Evolutionary conservation across 768 basidiomycete genomes (phyloP).

Genomic region (Russula compacta): DNA sequence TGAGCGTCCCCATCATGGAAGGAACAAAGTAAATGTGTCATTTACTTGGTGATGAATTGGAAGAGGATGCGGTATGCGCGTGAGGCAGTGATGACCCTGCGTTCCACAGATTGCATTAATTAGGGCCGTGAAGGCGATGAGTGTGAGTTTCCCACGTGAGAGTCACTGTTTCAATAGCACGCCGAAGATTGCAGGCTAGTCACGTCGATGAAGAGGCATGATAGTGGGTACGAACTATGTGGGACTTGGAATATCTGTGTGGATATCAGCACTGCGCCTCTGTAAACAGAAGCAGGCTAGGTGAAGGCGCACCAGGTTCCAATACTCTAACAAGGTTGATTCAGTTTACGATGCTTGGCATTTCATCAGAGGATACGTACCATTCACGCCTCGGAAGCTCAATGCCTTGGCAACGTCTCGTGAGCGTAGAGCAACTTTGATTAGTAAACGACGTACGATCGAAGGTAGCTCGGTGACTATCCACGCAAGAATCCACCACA

Average conservation of each 20-base stretch:
- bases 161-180: background rate
- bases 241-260: constrained; percentile 13
- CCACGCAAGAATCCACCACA: constrained; percentile 8
- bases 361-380: background rate
- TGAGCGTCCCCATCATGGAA: background rate
- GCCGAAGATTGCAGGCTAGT: background rate
- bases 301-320: constrained; percentile 9
- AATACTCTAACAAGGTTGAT: background rate
- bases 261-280: background rate
- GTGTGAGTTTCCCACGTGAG: background rate
- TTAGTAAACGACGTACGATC: background rate
- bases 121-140: background rate
- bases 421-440: background rate
- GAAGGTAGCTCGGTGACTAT: constrained; percentile 2
- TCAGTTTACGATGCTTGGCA: background rate
- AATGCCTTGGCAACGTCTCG: background rate
- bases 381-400: background rate
- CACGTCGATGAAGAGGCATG: constrained; percentile 1
- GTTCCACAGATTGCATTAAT: background rate
- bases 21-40: background rate
- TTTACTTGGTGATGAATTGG: constrained; percentile 8
- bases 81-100: constrained; percentile 7
- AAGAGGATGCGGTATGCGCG: constrained; percentile 11
- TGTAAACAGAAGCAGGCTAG: background rate
- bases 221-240: constrained; percentile 11